Percentiles rank a stretch among this genome's conserved stretches.
These are phyloP conservation scores for Parascedosporium putredinis DNA, from an alignment of 2,329 filamentous ascomycete genomes.

Conservation along the genomic window DNA sequence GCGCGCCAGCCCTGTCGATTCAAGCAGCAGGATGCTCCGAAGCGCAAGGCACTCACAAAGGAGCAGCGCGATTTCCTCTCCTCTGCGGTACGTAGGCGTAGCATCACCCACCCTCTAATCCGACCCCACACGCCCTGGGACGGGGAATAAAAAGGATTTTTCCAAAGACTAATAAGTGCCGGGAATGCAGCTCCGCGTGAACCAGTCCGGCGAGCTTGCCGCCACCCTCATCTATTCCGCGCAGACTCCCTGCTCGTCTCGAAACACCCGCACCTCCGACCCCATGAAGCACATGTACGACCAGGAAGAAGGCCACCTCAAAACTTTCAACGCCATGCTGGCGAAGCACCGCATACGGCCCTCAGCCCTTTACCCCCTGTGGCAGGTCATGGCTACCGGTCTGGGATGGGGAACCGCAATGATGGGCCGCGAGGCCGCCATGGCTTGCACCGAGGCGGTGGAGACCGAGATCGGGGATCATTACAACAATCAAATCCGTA, in stretches of 20 bases:
- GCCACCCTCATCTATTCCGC: conserved; percentile 88
- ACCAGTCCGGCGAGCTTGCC: conserved; percentile 95
- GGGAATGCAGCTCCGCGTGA: conserved; percentile 65
- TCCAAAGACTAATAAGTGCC: background rate
- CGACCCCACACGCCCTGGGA: background rate
- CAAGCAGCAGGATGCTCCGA: conserved; percentile 20
- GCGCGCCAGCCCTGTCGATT: background rate
- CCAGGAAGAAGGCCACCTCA: conserved; percentile 81
- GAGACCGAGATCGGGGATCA: conserved; percentile 96
- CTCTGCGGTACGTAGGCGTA: conserved; percentile 51
- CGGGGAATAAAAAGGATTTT: background rate
- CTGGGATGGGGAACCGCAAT: conserved; percentile 85
- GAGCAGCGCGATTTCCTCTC: conserved; percentile 67
- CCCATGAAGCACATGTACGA: conserved; percentile 97
- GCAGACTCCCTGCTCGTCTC: conserved; percentile 75
- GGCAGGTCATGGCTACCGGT: conserved; percentile 68
- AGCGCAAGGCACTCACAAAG: conserved; percentile 52
- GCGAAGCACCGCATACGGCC: conserved; percentile 83
- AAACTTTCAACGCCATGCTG: conserved; percentile 74
- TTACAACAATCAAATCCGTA: conserved; percentile 85
- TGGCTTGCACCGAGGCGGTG: conserved; percentile 97
- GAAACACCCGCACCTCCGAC: conserved; percentile 75
- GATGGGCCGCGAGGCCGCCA: conserved; percentile 85
- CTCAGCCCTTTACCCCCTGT: conserved; percentile 84
- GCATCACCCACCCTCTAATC: conserved; percentile 1